A percentile compares a stretch with the other conserved stretches of the same genome.
Conservation (phyloP, 768 basidiomycete species). For the Boletus huronensis region DNA sequence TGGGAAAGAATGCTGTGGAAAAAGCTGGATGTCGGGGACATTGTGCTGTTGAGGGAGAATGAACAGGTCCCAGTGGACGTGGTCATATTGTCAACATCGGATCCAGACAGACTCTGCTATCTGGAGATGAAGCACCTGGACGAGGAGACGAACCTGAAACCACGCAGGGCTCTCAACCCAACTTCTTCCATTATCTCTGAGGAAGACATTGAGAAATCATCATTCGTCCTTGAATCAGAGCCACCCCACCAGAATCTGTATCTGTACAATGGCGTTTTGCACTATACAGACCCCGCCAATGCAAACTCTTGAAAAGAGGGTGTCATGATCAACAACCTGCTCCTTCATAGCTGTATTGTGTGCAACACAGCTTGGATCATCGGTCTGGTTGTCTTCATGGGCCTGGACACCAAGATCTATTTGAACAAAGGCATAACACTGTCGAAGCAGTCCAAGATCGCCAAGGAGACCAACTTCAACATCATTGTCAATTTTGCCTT, state of each 20-base stretch:
- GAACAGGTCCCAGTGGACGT: conserved; percentile 98
- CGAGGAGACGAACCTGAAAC: conserved; percentile 96
- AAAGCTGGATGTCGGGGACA: conserved; percentile 96
- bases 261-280: conserved; percentile 80
- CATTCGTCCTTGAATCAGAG: conserved; percentile 90
- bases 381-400: conserved; percentile 91
- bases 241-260: conserved; percentile 94
- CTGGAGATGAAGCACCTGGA: conserved; percentile 98
- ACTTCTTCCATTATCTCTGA: conserved; percentile 76
- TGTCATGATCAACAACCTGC: conserved; percentile 87
- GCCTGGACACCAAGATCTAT: conserved; percentile 90
- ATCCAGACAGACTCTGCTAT: conserved; percentile 89
- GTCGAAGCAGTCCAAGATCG: conserved; percentile 96
- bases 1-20: conserved; percentile 99
- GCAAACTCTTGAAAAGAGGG: conserved; percentile 59
- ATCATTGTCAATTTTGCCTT: conserved; percentile 90
- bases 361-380: conserved; percentile 92
- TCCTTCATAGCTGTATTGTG: conserved; percentile 86
- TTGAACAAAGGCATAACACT: conserved; percentile 90
- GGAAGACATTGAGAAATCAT: conserved; percentile 84
- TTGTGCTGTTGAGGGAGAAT: conserved; percentile 86
- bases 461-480: conserved; percentile 98
- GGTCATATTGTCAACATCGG: conserved; percentile 86
- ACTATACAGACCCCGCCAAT: conserved; percentile 56
- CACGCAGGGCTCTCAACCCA: conserved; percentile 69